Conservation (phyloP, 75 land plant species). For the Ceratopteris richardii region DNA sequence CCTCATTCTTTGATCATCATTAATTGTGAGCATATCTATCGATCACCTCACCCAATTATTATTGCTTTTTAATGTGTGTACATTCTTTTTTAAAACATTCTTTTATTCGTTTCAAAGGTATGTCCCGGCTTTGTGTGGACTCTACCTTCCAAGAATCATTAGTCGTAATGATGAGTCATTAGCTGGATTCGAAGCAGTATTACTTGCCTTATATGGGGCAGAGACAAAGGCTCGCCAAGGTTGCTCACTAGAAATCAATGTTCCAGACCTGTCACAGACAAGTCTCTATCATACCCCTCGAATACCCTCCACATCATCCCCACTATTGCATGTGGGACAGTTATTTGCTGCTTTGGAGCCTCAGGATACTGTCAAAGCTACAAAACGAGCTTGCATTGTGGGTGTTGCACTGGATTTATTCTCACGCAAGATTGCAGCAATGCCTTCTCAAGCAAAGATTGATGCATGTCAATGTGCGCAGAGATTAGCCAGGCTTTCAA, state of each 20-base stretch:
- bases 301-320: constrained; percentile 7
- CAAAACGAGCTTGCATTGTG: constrained; percentile 78
- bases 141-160: constrained; percentile 61
- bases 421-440: constrained; percentile 53
- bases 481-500: constrained; percentile 50
- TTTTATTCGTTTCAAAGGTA: no score
- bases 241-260: constrained; percentile 40
- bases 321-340: constrained; percentile 18
- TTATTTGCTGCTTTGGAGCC: constrained; percentile 76
- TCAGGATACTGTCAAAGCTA: constrained; percentile 77
- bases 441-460: constrained; percentile 77
- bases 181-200: constrained; percentile 85
- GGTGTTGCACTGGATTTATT: constrained; percentile 74
- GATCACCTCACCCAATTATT: no score
- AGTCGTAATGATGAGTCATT: constrained; percentile 35
- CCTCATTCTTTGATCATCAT: no score
- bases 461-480: constrained; percentile 63
- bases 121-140: constrained; percentile 27
- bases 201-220: constrained; percentile 53
- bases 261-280: constrained; percentile 72
- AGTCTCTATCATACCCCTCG: constrained; percentile 83
- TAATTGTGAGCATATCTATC: no score
- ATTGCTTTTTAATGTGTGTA: no score
- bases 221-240: constrained; percentile 65
- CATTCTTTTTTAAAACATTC: no score